Evolutionary conservation across 768 basidiomycete species (phyloP).

Genomic region (Boletus pseudopeckii): DNA sequence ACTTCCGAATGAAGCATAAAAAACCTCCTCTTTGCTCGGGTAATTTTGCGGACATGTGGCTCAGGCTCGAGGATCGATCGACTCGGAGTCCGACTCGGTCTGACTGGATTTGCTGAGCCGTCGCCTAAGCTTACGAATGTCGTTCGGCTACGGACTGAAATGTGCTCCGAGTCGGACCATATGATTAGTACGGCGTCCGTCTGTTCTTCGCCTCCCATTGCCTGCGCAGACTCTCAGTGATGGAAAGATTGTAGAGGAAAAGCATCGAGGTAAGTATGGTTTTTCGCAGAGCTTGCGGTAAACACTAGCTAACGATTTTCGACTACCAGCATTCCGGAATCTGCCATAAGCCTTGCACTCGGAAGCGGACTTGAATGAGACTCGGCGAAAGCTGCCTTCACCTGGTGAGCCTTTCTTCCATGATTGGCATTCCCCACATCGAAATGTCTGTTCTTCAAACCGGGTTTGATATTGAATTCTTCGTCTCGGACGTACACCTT

Average conservation of each 20-base stretch:
- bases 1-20: neutral
- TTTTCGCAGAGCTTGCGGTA: neutral
- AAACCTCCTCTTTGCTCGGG: neutral
- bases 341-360: neutral
- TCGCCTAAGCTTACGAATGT: conserved; percentile 5
- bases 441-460: no score
- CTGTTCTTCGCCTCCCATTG: conserved; percentile 7
- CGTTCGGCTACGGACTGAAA: neutral
- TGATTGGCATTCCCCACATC: neutral
- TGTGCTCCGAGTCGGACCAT: neutral
- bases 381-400: conserved; percentile 4
- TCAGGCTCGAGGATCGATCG: neutral
- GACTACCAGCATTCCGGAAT: neutral
- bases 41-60: neutral
- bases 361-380: conserved; percentile 3
- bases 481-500: neutral
- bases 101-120: neutral
- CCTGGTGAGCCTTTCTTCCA: conserved; percentile 11
- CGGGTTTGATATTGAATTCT: conserved; percentile 6
- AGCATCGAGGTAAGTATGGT: neutral
- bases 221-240: neutral
- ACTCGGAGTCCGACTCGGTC: no score
- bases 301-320: neutral
- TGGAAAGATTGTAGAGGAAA: conserved; percentile 9
- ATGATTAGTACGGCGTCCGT: neutral